Base-by-base conservation (phyloP, 106 monocot genomes). In the Platanthera zijinensis region DNA sequence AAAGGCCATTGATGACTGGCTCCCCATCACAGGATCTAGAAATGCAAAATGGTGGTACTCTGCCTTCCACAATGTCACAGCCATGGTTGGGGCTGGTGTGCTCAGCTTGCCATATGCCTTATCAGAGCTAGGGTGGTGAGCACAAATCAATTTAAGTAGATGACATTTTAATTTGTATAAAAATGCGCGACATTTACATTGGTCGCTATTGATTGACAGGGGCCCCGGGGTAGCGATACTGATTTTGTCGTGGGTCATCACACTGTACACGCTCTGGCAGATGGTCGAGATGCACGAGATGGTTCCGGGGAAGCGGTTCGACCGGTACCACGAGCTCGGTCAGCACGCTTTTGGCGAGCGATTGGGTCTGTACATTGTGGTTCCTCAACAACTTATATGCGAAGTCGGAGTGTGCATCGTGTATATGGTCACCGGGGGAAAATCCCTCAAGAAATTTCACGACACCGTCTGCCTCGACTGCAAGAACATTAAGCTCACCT, bases 281-380 rank as follows among this genome's bases (percentile, higher is more conserved):
- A 91, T 91, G 91, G 91, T 91, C 6, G 86, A 91, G 80, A 91
- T 91, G 91, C 91, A 91, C 30, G 91, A 91, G 82, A 89, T 88
- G 86, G 88, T 91, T 4, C 88, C 88, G 0, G 91, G 91, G 19
- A 86, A 84, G 80, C 18, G 91, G 11, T 91, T 91, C 45, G 88
- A 91, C 6, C 77, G 91, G 5, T 91, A 91, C 86, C 91, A 91
- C 39, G 91, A 91, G 82, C 86, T 91, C 3, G 91, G 91, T 3
- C 91, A 91, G 72, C 82, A 91, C 17, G 91, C 91, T 0, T 91
- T 91, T 46, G 91, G 91, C 5, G 86, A 86, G 7, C 84, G 78
- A 69, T 80, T 91, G 1, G 91, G 91, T 0, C 86, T 91, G 5
- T 91, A 89, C 88, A 88, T 91, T 45, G 84, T 91, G 32, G 86